Conservation (phyloP, 345 rosid species). For the Angophora floribunda region DNA sequence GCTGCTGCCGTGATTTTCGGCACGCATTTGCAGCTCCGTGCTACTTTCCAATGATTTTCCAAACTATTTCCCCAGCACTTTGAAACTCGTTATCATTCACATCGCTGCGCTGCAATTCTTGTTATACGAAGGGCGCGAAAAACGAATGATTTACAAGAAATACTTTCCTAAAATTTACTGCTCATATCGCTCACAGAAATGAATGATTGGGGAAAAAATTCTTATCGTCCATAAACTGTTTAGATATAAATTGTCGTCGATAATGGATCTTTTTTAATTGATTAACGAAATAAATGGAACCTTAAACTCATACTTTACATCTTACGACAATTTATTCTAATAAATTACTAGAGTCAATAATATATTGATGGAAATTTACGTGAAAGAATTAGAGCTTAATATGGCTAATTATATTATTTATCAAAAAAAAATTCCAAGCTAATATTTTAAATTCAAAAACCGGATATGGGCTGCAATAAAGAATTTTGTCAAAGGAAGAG, state of each 20-base stretch:
- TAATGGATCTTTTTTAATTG: neutral
- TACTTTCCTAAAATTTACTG: neutral
- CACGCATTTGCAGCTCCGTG: neutral
- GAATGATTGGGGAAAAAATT: fast-evolving
- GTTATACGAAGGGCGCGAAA: neutral
- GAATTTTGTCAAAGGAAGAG: neutral
- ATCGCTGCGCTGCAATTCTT: neutral
- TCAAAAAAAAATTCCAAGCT: neutral
- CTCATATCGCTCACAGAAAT: fast-evolving
- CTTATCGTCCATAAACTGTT: fast-evolving
- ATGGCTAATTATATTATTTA: neutral
- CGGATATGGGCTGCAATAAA: neutral
- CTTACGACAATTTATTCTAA: neutral
- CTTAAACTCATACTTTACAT: neutral
- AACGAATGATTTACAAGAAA: neutral
- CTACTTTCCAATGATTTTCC: neutral
- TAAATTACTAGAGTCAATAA: neutral
- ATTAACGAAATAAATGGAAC: neutral
- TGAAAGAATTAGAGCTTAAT: neutral
- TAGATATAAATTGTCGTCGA: neutral
- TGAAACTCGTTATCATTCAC: neutral
- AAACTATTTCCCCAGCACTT: neutral
- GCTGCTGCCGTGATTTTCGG: neutral
- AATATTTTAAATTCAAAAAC: neutral
- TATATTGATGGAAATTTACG: neutral